These are phyloP conservation scores for Scheffersomyces cryptocercus DNA, from an alignment of 1,139 yeast genomes.

Conservation along the genomic window DNA sequence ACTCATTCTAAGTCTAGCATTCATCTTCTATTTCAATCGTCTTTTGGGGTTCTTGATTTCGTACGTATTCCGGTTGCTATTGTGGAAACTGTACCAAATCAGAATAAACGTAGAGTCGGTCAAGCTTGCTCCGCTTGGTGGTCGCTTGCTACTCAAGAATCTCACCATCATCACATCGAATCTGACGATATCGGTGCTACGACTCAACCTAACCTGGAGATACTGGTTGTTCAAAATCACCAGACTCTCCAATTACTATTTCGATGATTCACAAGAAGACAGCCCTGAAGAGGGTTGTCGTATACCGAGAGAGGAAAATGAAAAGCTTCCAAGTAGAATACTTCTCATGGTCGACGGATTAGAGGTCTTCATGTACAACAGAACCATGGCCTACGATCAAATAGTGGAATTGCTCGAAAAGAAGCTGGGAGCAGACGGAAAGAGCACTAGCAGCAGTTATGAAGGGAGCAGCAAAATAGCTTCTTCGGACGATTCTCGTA, in stretches of 20 bases:
- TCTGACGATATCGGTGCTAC: conserved; percentile 66
- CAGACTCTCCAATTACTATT: conserved; percentile 44
- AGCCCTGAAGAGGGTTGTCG: conserved; percentile 21
- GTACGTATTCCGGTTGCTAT: conserved; percentile 44
- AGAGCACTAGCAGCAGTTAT: not conserved
- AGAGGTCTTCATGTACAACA: conserved; percentile 79
- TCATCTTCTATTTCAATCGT: conserved; percentile 77
- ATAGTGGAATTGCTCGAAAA: conserved; percentile 48
- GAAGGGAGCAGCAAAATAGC: not conserved
- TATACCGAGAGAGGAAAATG: conserved; percentile 28
- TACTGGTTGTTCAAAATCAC: conserved; percentile 71
- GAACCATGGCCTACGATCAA: conserved; percentile 73
- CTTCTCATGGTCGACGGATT: conserved; percentile 67
- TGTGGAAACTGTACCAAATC: conserved; percentile 65
- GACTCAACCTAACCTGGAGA: conserved; percentile 82
- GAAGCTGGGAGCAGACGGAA: conserved; percentile 3
- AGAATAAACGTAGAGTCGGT: conserved; percentile 70
- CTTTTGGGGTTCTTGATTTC: conserved; percentile 66
- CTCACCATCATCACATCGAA: conserved; percentile 69
- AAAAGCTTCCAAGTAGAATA: conserved; percentile 60
- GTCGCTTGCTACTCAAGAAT: conserved; percentile 77
- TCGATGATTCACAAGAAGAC: conserved; percentile 14
- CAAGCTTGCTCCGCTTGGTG: conserved; percentile 77
- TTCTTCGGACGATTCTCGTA: not conserved
- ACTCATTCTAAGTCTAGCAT: conserved; percentile 59